Base-by-base conservation (phyloP, 352 stramenopile genomes). In the Globisporangium ultimum region DNA sequence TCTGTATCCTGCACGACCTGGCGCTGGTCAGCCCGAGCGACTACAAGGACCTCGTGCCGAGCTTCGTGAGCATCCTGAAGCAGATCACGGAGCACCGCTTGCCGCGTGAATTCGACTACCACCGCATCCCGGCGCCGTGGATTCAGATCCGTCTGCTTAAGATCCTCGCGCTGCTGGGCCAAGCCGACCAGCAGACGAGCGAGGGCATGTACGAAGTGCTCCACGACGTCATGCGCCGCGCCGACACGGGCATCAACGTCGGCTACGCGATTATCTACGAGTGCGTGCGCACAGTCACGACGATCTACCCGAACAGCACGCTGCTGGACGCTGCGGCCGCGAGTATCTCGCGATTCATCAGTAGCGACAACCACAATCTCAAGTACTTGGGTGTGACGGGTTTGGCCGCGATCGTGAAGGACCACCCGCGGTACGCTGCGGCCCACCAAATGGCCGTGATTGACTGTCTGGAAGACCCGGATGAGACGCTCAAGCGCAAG, bases 201-300 rank as follows among this genome's bases (percentile, higher is more conserved):
- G 95, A 99, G 71, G 97, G 97, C 55, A 99, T 99, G 96, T 99
- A 99, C 84, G 97, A 99, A 82, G 97, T 99, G 54, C 76, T 99
- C 34, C 80, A 96, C 50, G 96, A 99, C 60, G 97, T 98, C 46
- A 98, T 99, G 91, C 93, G 97, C 55, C 93, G 98, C 65, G 97
- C 97, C 12, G 97, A 99, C 77, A 98, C 97, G 12, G 97, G 97
- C 11, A 99, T 99, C 69, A 99, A 99, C 83, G 97, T 99, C 5
- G 97, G 97, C 38, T 99, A 99, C 79, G 98, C 98, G 15, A 98
- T 99, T 69, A 98, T 99, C 46, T 99, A 99, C 81, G 97, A 99
- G 72, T 99, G 96, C 70, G 93, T 99, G 52, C 87, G 96, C 58
- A 99, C 96, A 15, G 97, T 99, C 64, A 99, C 97, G 32, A 98